Conservation (phyloP, 345 rosid genomes). For the Eucalyptus erythrocorys region DNA sequence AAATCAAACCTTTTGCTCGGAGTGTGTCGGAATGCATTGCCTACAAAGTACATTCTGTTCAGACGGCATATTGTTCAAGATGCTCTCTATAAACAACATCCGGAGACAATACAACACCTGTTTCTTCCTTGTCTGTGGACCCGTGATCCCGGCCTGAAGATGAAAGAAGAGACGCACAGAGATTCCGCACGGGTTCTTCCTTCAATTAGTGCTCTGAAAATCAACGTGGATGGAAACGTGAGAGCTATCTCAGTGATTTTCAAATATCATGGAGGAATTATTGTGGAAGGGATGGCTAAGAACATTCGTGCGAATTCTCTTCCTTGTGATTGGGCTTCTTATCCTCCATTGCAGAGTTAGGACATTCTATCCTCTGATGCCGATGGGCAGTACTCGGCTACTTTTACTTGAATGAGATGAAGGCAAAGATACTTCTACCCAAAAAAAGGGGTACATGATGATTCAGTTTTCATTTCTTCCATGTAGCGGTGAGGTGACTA, state of each 20-base stretch:
- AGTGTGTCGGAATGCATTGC: background rate
- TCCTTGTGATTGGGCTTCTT: background rate
- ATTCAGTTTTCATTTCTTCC: background rate
- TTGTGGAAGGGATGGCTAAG: background rate
- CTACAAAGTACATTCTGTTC: background rate
- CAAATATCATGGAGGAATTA: background rate
- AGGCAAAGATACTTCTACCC: background rate
- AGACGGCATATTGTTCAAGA: background rate
- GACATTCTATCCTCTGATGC: background rate
- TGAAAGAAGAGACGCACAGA: background rate
- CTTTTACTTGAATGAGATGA: background rate
- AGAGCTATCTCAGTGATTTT: background rate
- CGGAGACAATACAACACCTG: background rate
- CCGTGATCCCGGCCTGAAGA: background rate
- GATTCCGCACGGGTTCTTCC: background rate
- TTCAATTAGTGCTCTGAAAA: background rate
- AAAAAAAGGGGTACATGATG: background rate
- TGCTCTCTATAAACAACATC: background rate
- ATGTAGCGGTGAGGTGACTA: rapidly evolving
- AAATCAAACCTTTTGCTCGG: background rate
- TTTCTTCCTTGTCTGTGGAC: background rate
- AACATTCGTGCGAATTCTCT: background rate
- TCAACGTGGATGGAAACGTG: background rate
- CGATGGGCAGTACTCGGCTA: background rate
- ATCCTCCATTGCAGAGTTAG: background rate